These are phyloP conservation scores for Metarhizium brunneum DNA, from an alignment of 2,329 filamentous ascomycete species.

Conservation along the genomic window DNA sequence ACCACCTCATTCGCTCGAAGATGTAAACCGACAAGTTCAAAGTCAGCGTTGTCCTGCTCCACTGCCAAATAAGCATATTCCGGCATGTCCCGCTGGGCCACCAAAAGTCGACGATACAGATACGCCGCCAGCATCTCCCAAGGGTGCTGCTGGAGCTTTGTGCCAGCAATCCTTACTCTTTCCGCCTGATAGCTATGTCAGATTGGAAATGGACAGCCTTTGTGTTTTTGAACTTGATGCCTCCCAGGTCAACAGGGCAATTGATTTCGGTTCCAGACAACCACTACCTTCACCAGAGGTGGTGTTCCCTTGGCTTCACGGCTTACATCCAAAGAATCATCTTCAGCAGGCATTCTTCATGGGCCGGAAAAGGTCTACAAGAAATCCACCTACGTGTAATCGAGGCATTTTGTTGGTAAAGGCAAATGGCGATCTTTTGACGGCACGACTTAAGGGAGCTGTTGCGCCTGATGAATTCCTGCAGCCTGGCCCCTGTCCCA, in stretches of 20 bases:
- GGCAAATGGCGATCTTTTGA: conserved; percentile 68
- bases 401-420: conserved; percentile 82
- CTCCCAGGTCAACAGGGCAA: conserved; percentile 56
- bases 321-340: conserved; percentile 79
- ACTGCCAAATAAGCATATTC: conserved; percentile 83
- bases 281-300: conserved; percentile 75
- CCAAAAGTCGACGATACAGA: conserved; percentile 42
- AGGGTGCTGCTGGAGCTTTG: conserved; percentile 37
- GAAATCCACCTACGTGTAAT: conserved; percentile 62
- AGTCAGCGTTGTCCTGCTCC: conserved; percentile 26
- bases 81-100: conserved; percentile 78
- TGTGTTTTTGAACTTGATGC: conserved; percentile 66
- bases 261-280: conserved; percentile 69
- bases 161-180: conserved; percentile 62
- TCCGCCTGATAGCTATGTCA: conserved; percentile 57
- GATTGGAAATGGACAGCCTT: conserved; percentile 41
- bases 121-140: conserved; percentile 58
- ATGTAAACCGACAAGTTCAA: conserved; percentile 12
- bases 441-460: conserved; percentile 75
- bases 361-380: conserved; percentile 60
- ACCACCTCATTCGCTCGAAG: conserved; percentile 31
- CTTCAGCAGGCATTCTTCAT: conserved; percentile 87
- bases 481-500: conserved; percentile 35
- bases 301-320: conserved; percentile 95
- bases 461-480: conserved; percentile 76